Conservation (phyloP, 1,139 yeast genomes). For the Taphrina flavorubra region DNA sequence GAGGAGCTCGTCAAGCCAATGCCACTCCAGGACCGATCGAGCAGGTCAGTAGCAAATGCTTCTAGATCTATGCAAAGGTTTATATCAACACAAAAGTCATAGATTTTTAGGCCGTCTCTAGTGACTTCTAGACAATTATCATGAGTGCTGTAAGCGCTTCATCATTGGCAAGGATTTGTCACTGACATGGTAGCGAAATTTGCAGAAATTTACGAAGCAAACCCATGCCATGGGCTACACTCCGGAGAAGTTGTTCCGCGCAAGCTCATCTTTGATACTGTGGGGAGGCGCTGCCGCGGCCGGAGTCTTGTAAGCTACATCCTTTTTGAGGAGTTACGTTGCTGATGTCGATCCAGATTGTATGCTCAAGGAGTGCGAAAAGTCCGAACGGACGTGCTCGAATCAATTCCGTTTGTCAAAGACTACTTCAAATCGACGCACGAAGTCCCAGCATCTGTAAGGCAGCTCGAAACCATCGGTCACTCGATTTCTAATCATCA, state of each 20-base stretch:
- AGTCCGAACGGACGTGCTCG: constrained; percentile 34
- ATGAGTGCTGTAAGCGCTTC: constrained; percentile 5
- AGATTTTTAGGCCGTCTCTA: no score
- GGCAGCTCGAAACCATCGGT: neutral
- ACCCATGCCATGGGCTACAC: constrained; percentile 37
- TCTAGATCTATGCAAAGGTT: no score
- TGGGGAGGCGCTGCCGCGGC: constrained; percentile 41
- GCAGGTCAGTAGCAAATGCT: neutral
- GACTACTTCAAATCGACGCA: constrained; percentile 40
- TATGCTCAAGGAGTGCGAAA: constrained; percentile 39
- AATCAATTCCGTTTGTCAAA: constrained; percentile 35
- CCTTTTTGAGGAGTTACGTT: neutral
- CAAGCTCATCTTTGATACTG: constrained; percentile 29
- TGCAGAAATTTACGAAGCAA: constrained; percentile 39
- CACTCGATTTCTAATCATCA: neutral
- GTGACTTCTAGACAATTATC: no score
- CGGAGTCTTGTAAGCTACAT: constrained; percentile 20
- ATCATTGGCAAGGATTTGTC: neutral
- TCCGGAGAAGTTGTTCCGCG: constrained; percentile 34
- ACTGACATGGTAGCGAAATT: constrained; percentile 19
- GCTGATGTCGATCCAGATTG: constrained; percentile 5
- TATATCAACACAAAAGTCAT: no score
- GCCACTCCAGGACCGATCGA: neutral
- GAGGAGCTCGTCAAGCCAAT: neutral
- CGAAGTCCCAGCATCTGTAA: constrained; percentile 39